Evolutionary conservation across 2,329 filamentous ascomycete species (phyloP), one percentile per base, ranked within the genome.

Genomic region (Cladorrhinum sp.): DNA sequence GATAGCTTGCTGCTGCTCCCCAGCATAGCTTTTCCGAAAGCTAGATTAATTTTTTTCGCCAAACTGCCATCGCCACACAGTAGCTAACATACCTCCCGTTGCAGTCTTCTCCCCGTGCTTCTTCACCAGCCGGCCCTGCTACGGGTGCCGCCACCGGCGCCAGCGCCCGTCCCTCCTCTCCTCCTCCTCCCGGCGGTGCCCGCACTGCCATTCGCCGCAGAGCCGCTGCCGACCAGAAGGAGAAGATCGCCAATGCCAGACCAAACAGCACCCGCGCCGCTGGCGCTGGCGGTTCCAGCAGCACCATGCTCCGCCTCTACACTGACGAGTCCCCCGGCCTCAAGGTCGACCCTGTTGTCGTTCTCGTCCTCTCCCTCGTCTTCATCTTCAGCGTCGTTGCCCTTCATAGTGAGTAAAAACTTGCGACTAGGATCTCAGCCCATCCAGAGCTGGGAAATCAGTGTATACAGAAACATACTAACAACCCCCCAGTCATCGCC

Each of bases 331-430:
- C 91, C 67, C 95, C 95, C 62, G 95, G 95, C 65, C 82, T 99
- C 72, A 96, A 97, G 82, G 95, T 99, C 67, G 95, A 99, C 76
- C 95, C 95, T 21, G 95, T 99, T 62, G 93, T 99, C 67, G 94
- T 99, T 66, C 85, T 99, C 73, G 95, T 97, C 69, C 84, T 99
- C 70, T 96, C 92, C 73, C 86, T 99, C 71, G 95, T 96, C 65
- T 99, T 99, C 79, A 99, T 99, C 78, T 97, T 99, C 82, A 95
- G 90, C 73, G 95, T 99, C 73, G 95, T 99, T 73, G 93, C 92
- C 69, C 84, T 99, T 74, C 95, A 99, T 81, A 92, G 95, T 98
- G 87, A 70, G 91, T 82, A 55, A 42, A 7, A 16, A 10, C n/a
- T n/a, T n/a, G n/a, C n/a, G n/a, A n/a, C n/a, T n/a, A n/a, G n/a